Conservation (phyloP, 345 rosid species). For the Populus nigra region DNA sequence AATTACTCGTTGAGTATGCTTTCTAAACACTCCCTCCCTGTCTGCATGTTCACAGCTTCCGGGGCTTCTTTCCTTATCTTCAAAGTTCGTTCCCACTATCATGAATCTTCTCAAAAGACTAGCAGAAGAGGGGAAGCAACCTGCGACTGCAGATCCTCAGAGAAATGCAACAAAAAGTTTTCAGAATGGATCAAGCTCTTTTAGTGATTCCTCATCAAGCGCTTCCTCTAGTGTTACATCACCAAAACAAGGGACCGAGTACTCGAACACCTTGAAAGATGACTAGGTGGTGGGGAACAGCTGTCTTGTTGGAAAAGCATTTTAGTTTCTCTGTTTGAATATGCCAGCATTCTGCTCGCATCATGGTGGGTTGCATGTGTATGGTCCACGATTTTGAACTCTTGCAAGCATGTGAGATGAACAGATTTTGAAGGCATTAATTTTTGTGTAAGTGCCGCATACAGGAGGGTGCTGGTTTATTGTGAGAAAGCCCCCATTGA, state of each 20-base stretch:
- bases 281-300: constrained; percentile 39
- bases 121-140: constrained; percentile 65
- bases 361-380: not conserved
- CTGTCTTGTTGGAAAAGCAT: not conserved
- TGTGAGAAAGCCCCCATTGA: constrained; percentile 22
- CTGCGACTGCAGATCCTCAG: constrained; percentile 39
- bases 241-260: constrained; percentile 33
- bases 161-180: constrained; percentile 40
- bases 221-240: constrained; percentile 48
- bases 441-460: constrained; percentile 40
- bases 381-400: constrained; percentile 15
- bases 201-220: constrained; percentile 39
- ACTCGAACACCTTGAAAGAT: constrained; percentile 46
- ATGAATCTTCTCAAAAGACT: constrained; percentile 87
- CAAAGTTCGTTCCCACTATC: constrained; percentile 81
- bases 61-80: constrained; percentile 73
- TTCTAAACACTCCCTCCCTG: not conserved
- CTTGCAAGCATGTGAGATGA: constrained; percentile 14
- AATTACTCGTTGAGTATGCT: not conserved
- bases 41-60: constrained; percentile 54
- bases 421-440: constrained; percentile 44
- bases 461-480: constrained; percentile 20
- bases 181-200: constrained; percentile 41
- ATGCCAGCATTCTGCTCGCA: constrained; percentile 21
- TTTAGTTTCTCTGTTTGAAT: constrained; percentile 1